Base-by-base conservation (phyloP, 345 rosid genomes). In the Sapria himalayana region DNA sequence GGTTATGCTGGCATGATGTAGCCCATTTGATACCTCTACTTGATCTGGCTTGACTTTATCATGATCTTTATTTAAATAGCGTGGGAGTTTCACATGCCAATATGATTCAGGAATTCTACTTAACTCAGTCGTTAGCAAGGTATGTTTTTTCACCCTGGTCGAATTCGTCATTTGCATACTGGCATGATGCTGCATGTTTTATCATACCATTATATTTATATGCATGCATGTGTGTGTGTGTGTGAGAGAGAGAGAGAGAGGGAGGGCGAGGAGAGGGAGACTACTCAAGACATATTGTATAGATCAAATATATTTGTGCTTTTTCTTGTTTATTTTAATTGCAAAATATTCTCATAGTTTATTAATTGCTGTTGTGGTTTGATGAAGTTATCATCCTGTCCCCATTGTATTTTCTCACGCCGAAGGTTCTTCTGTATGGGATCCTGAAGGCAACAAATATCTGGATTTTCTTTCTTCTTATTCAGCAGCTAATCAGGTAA, bases 401-500 rank as follows among this genome's bases (percentile, higher is more conserved):
- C 94, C 98, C 0, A 55, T 89, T 56, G 98, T 89, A 46, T 89
- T 89, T 61, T 70, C 93, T 54, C 79, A 73, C 32, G 98, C 72
- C n/a, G 76, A 67, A 44, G 94, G 98, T 25, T 72, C 91, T 19
- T 54, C 65, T 11, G 51, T 89, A 47, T 76, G 76, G 84, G 98
- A 89, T 49, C 98, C 94, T 21, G 94, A 89, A 49, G 98, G 93
- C 21, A 89, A 79, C 38, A 69, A 71, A 57, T 89, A 89, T 54
- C 57, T 89, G 15, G 98, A 82, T 66, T 89, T 89, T 65, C 78
- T 89, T 34, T 60, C 94, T 7, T 93, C 94, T 55, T 82, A 89
- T 56, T 82, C 93, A 9, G 98, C 98, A 3, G 91, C 76, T 53
- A 89, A 82, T 61, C 98, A 82, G 84, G 94, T 89, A 59, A 36